Conservation (phyloP, 202 grass and related monocot genomes). For the Cymbopogon flexuosus region DNA sequence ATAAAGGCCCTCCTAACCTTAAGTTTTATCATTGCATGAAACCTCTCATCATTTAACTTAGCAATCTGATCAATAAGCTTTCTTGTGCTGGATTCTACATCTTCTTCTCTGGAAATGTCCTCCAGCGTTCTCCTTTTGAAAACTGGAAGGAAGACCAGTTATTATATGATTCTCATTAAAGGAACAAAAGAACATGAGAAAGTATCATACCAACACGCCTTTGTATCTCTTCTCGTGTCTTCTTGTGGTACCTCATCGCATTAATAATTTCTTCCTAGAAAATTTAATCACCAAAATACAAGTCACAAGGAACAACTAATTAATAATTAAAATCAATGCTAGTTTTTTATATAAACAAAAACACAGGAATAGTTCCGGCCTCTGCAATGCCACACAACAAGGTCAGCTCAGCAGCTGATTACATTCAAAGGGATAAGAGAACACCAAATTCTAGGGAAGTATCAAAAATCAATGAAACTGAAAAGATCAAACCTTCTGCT, state of each 20-base stretch:
- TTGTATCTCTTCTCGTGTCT: slow-evolving; percentile 49
- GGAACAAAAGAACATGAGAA: slow-evolving; percentile 11
- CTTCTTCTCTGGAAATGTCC: slow-evolving; percentile 73
- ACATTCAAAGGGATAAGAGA: background rate
- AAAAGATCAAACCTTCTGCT: slow-evolving; percentile 51
- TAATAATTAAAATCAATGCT: slow-evolving; percentile 16
- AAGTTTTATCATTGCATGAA: slow-evolving; percentile 54
- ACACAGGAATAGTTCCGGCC: background rate
- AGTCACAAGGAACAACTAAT: background rate
- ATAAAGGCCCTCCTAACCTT: slow-evolving; percentile 52
- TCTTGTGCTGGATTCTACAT: slow-evolving; percentile 59
- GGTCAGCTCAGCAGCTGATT: background rate
- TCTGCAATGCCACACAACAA: background rate
- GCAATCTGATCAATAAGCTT: slow-evolving; percentile 60
- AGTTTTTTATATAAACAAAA: background rate
- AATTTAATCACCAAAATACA: slow-evolving; percentile 30
- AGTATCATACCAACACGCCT: slow-evolving; percentile 49
- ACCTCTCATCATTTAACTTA: slow-evolving; percentile 60
- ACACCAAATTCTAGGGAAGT: background rate
- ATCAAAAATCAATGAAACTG: slow-evolving; percentile 10
- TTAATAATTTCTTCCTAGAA: slow-evolving; percentile 72
- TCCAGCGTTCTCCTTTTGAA: slow-evolving; percentile 48
- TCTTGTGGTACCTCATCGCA: slow-evolving; percentile 50
- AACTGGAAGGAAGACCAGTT: slow-evolving; percentile 31
- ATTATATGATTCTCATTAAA: slow-evolving; percentile 30